Percentiles rank a stretch among this genome's conserved stretches.
These are phyloP conservation scores for Pisolithus tinctorius DNA, from an alignment of 768 basidiomycete species.

Conservation along the genomic window DNA sequence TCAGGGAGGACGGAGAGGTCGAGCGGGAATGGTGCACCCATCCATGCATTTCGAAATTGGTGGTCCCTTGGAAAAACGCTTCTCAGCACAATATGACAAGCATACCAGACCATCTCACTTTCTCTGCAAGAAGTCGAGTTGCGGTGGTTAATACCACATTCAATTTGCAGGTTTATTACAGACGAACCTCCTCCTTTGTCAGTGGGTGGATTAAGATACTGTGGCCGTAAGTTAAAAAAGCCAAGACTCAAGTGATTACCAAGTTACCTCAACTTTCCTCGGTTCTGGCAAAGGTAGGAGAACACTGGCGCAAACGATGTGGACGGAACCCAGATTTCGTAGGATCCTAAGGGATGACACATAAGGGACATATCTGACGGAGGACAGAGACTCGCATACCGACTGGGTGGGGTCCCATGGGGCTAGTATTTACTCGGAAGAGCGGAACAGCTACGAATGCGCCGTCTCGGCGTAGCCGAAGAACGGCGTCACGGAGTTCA, in stretches of 20 bases:
- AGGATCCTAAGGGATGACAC: slow-evolving; percentile 46
- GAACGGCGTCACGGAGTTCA: slow-evolving; percentile 62
- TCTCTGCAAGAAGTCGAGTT: slow-evolving; percentile 30
- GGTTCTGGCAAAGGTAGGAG: slow-evolving; percentile 65
- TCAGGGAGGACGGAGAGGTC: slow-evolving; percentile 53
- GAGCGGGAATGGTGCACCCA: slow-evolving; percentile 64
- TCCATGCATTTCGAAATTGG: slow-evolving; percentile 63
- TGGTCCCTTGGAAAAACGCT: slow-evolving; percentile 47
- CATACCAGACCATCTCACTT: slow-evolving; percentile 30
- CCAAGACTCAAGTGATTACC: neutral
- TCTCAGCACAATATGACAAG: no score
- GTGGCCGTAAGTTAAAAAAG: neutral
- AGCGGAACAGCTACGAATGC: slow-evolving; percentile 77
- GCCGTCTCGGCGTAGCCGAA: slow-evolving; percentile 63
- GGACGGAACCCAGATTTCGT: slow-evolving; percentile 74
- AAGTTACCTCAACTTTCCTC: slow-evolving; percentile 58
- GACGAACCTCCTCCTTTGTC: slow-evolving; percentile 59
- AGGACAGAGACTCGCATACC: slow-evolving; percentile 35
- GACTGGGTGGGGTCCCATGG: slow-evolving; percentile 71
- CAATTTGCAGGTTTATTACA: neutral
- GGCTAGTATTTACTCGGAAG: slow-evolving; percentile 60
- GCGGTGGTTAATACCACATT: neutral
- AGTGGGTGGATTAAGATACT: slow-evolving; percentile 73
- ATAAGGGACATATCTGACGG: neutral
- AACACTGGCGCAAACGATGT: slow-evolving; percentile 73